Conservation (phyloP, 805 yeast genomes). For the Blastobotrys robertii region DNA sequence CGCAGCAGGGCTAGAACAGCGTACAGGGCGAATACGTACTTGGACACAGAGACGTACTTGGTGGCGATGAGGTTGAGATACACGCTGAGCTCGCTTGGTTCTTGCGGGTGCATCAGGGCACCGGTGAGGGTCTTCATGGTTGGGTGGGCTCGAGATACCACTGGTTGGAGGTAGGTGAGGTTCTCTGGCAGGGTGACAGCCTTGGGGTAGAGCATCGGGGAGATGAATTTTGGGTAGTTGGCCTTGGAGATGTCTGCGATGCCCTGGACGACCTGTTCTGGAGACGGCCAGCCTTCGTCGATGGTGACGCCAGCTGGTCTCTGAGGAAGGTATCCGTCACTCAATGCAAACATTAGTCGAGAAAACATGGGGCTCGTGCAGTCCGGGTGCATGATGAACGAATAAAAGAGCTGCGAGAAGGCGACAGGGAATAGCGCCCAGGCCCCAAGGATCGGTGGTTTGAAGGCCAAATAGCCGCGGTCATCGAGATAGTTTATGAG, state of each 20-base stretch:
- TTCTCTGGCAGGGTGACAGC: conserved; percentile 11
- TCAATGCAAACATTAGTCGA: conserved; percentile 21
- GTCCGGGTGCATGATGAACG: conserved; percentile 28
- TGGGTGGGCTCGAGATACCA: conserved; percentile 26
- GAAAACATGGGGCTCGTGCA: conserved; percentile 26
- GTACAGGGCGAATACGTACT: conserved; percentile 25
- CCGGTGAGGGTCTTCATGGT: conserved; percentile 23
- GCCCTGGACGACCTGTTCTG: conserved; percentile 23
- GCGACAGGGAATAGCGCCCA: conserved; percentile 34
- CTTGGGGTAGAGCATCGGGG: conserved; percentile 22
- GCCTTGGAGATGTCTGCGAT: conserved; percentile 23
- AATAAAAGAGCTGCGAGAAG: conserved; percentile 29
- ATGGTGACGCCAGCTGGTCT: conserved; percentile 24
- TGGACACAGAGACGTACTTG: conserved; percentile 19
- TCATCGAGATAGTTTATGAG: conserved; percentile 28
- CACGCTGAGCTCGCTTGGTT: conserved; percentile 18
- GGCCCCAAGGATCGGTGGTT: conserved; percentile 29
- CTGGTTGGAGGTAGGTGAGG: conserved; percentile 17
- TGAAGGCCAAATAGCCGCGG: conserved; percentile 25
- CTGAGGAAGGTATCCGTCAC: conserved; percentile 24
- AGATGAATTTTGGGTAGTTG: conserved; percentile 26
- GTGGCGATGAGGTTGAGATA: conserved; percentile 18
- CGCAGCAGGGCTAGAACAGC: conserved; percentile 13
- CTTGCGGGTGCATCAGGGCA: conserved; percentile 26
- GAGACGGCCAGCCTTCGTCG: conserved; percentile 25